Base-by-base conservation (phyloP, 1,284 basidiomycete species). In the Ustilago esculenta region DNA sequence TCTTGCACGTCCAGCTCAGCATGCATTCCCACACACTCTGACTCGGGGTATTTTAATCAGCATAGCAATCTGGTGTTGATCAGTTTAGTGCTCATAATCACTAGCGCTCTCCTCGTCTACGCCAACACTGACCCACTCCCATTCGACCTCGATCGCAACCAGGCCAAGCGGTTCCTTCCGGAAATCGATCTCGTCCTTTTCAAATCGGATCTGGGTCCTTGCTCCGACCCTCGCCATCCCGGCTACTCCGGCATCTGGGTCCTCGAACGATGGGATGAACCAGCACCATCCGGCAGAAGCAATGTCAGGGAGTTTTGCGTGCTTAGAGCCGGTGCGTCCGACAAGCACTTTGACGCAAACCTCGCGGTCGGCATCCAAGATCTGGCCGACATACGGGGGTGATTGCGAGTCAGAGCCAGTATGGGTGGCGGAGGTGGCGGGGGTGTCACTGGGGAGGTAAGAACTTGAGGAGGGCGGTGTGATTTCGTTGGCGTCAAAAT, bases 231-330 rank as follows among this genome's bases (percentile, higher is more conserved):
- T 35, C 11, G 45, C 50, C 50, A 65, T 46, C 0, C 42, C 36
- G 5, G 42, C 32, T 0, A n/a, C 37, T 0, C 54, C 61, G 0
- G 61, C 54, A 36, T 71, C 48, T 0, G 71, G 67, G 15, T 72
- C 72, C 33, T 82, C 80, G 44, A 82, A 83, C 0, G 73, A 54
- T 0, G 82, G 82, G 25, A 83, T 78, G 57, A 82, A 64, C 82
- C 82, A 83, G 29, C 71, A 61, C 67, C 81, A 73, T 5, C 81
- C 81, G 1, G 80, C 72, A 0, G 75, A 58, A 11, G 80, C 73
- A 40, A 81, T 64, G 18, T 74, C 81, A 0, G 81, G 80, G 8
- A 83, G 40, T 46, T 68, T 69, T 34, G 76, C 59, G 43, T 82
- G 80, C 40, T 75, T 81, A 17, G 48, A 56, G 14, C 82, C 81